These are phyloP conservation scores for Oryza longistaminata DNA, from an alignment of 176 grass and related monocot species.

Conservation along the genomic window DNA sequence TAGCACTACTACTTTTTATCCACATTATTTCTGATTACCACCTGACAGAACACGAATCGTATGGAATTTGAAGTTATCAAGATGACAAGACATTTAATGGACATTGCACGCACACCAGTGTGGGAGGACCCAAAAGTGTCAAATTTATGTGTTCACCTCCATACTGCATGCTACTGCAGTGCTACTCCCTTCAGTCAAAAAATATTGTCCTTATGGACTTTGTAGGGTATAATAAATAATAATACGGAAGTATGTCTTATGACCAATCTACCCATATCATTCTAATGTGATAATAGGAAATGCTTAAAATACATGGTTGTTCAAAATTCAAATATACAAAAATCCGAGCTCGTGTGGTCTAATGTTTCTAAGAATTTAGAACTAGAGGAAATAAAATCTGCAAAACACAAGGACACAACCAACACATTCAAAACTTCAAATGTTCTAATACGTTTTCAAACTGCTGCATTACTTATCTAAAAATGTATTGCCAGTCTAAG, in stretches of 20 bases:
- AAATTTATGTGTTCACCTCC: neutral
- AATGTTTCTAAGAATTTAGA: slow-evolving; percentile 3
- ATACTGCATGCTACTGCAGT: neutral
- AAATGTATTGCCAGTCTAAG: slow-evolving; percentile 12
- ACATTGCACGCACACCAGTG: neutral
- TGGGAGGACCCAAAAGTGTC: neutral
- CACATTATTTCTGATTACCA: neutral
- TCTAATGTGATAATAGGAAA: neutral
- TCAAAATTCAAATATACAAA: neutral
- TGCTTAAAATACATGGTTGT: neutral
- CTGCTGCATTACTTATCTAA: neutral
- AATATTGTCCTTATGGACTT: neutral
- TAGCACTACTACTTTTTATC: neutral
- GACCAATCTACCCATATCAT: neutral
- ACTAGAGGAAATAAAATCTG: slow-evolving; percentile 8
- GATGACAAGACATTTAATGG: neutral
- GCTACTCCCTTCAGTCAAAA: neutral
- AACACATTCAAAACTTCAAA: neutral
- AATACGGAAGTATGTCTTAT: neutral
- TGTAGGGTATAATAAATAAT: neutral
- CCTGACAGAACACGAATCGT: neutral
- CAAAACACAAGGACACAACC: neutral
- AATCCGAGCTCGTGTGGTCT: neutral
- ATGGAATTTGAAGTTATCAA: neutral
- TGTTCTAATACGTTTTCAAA: neutral